Evolutionary conservation across 257 asterid genomes (phyloP).

Genomic region (Apocynum venetum): DNA sequence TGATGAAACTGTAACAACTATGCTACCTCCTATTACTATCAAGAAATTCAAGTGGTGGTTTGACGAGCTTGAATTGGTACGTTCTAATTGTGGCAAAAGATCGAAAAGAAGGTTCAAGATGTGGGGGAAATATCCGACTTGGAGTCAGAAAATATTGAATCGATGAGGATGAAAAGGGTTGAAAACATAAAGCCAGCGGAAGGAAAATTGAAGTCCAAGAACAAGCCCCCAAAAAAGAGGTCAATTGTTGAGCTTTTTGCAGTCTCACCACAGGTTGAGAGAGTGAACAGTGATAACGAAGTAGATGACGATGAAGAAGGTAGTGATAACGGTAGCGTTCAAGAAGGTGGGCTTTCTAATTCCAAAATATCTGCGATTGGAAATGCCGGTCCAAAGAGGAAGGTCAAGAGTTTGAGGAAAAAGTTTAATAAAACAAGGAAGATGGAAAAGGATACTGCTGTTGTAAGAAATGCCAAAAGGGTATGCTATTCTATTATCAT

Average conservation of each 20-base stretch:
- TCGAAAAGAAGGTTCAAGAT: slow-evolving; percentile 1
- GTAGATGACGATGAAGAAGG: slow-evolving; percentile 17
- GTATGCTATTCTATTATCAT: slow-evolving; percentile 28
- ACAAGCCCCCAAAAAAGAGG: slow-evolving; percentile 58
- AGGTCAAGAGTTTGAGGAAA: slow-evolving; percentile 23
- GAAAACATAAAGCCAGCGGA: slow-evolving; percentile 17
- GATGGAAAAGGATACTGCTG: slow-evolving; percentile 20
- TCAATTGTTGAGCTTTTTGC: slow-evolving; percentile 68
- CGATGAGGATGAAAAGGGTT: slow-evolving; percentile 7
- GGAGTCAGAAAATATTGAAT: slow-evolving; percentile 20
- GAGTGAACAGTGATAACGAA: slow-evolving; percentile 21
- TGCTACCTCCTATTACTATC: slow-evolving; percentile 57
- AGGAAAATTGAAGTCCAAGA: slow-evolving; percentile 27
- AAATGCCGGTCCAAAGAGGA: slow-evolving; percentile 28
- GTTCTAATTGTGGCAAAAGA: slow-evolving; percentile 1
- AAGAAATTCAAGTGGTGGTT: slow-evolving; percentile 73
- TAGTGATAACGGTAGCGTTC: background rate
- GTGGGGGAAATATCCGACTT: slow-evolving; percentile 23
- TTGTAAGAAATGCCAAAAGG: slow-evolving; percentile 35
- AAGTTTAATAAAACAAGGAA: slow-evolving; percentile 23
- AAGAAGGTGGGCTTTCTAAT: slow-evolving; percentile 15
- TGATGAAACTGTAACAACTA: slow-evolving; percentile 31
- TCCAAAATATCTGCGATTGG: slow-evolving; percentile 6
- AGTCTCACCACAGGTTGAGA: slow-evolving; percentile 55
- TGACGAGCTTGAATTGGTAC: slow-evolving; percentile 30